phyloP scores from a whole-genome alignment of 2,329 filamentous ascomycete species.

The Epichloe glyceriae region DNA sequence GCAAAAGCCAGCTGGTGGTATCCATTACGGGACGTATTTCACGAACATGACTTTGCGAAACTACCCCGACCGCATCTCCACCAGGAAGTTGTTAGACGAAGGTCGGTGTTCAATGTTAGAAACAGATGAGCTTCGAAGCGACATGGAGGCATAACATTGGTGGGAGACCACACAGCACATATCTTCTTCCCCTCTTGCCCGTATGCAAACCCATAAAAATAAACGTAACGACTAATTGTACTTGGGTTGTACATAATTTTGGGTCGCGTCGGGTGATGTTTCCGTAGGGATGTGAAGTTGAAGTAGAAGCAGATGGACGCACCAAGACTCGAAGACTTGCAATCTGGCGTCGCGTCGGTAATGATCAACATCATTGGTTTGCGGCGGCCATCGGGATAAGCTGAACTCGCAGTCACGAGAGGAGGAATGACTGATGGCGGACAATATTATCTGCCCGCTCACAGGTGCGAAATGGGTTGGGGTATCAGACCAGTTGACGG shows the following conservation, averaged over 20 bases:
- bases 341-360: too few relatives aligned
- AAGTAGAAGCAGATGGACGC: too few relatives aligned
- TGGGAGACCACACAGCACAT: background rate
- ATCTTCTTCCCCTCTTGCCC: background rate
- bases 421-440: too few relatives aligned
- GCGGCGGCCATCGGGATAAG: background rate
- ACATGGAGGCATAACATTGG: slow-evolving; percentile 1
- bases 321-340: too few relatives aligned
- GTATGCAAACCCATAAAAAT: too few relatives aligned
- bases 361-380: background rate
- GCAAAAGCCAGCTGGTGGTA: slow-evolving; percentile 21
- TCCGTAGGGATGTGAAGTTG: background rate
- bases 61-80: slow-evolving; percentile 34
- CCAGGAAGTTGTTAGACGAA: slow-evolving; percentile 21
- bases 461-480: too few relatives aligned
- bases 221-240: too few relatives aligned
- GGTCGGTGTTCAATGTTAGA: slow-evolving; percentile 13
- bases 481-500: too few relatives aligned
- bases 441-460: too few relatives aligned
- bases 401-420: too few relatives aligned
- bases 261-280: background rate
- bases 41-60: slow-evolving; percentile 38
- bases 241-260: too few relatives aligned
- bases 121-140: slow-evolving; percentile 13
- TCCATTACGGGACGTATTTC: slow-evolving; percentile 39